These are phyloP conservation scores for Amaranthus cruentus DNA, from an alignment of 148 eudicot genomes.

Conservation along the genomic window DNA sequence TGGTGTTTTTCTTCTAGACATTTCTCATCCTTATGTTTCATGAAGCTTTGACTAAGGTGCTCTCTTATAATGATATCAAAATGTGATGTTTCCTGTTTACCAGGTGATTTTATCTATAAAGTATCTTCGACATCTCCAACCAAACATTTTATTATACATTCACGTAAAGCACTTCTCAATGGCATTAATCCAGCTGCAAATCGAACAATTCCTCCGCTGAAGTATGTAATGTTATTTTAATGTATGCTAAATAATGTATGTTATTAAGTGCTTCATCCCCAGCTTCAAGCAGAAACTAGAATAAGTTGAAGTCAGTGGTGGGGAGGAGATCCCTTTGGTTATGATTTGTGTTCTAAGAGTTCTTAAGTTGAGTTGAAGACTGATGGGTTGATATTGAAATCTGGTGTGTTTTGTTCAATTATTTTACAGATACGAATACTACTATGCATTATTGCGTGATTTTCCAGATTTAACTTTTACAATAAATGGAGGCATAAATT, in stretches of 20 bases:
- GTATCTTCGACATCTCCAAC: constrained; percentile 97
- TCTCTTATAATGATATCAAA: neutral
- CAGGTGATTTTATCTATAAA: constrained; percentile 92
- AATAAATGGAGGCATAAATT: constrained; percentile 88
- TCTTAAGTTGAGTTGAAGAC: neutral
- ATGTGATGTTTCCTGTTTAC: constrained; percentile 16
- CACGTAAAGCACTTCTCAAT: constrained; percentile 93
- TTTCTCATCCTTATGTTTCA: neutral
- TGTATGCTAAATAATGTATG: neutral
- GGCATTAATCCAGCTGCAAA: constrained; percentile 96
- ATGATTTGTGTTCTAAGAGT: neutral
- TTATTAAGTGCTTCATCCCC: neutral
- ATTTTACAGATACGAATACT: constrained; percentile 78
- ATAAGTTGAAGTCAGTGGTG: neutral
- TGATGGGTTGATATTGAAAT: neutral
- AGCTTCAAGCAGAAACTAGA: neutral
- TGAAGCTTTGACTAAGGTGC: neutral
- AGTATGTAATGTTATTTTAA: constrained; percentile 41
- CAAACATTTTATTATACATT: constrained; percentile 89
- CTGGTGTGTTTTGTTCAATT: constrained; percentile 5
- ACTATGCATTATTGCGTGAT: constrained; percentile 84
- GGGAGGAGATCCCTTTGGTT: neutral
- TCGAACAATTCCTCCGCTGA: constrained; percentile 85
- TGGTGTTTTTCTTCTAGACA: neutral
- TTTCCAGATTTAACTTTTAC: constrained; percentile 90